phyloP scores from a whole-genome alignment of 768 basidiomycete species.

The Boletus rubescentipes region DNA sequence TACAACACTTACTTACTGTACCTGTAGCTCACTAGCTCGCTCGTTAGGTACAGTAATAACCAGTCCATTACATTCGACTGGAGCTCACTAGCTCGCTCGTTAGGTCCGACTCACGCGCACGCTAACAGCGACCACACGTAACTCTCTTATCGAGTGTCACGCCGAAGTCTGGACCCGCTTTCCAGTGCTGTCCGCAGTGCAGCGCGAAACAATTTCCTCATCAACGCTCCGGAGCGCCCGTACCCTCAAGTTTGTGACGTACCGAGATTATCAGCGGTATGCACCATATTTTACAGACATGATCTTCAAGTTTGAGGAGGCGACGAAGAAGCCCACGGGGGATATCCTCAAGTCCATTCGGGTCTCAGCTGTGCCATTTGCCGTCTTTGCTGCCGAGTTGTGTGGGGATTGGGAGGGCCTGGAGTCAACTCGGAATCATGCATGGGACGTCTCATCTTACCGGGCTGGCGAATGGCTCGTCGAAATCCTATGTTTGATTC shows the following conservation, averaged over 20 bases:
- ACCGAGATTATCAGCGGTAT: constrained; percentile 36
- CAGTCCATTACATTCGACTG: too few relatives aligned
- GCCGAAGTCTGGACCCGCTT: constrained; percentile 60
- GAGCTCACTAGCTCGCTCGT: too few relatives aligned
- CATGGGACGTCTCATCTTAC: constrained; percentile 39
- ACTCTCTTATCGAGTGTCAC: constrained; percentile 54
- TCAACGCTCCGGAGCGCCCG: constrained; percentile 33
- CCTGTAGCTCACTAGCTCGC: too few relatives aligned
- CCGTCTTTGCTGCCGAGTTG: constrained; percentile 24
- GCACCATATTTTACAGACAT: constrained; percentile 44
- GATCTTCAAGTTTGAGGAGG: constrained; percentile 46
- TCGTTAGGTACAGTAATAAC: too few relatives aligned
- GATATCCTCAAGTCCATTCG: constrained; percentile 40
- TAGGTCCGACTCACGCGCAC: too few relatives aligned
- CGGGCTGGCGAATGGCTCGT: constrained; percentile 61
- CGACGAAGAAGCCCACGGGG: constrained; percentile 52
- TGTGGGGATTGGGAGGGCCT: background rate
- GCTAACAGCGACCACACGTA: constrained; percentile 44
- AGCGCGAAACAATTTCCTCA: constrained; percentile 41
- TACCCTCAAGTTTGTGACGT: constrained; percentile 45
- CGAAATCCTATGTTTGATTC: constrained; percentile 59
- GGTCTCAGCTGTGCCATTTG: constrained; percentile 34
- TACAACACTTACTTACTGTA: too few relatives aligned
- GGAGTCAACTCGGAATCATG: background rate
- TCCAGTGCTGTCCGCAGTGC: constrained; percentile 54